Evolutionary conservation across 2,329 filamentous ascomycete species (phyloP).

Genomic region (Capronia epimyces): DNA sequence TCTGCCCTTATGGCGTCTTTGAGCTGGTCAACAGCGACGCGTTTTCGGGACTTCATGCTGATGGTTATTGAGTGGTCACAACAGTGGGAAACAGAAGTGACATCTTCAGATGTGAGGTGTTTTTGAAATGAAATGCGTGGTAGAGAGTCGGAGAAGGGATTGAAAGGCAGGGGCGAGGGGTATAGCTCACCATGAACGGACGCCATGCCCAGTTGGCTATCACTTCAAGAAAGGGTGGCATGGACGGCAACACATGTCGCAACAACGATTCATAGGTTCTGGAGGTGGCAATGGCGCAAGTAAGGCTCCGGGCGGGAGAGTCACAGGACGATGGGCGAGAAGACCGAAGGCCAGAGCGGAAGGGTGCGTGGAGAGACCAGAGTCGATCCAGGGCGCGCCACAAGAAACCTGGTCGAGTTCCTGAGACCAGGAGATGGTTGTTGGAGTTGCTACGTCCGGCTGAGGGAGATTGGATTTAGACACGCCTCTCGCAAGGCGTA

Average conservation of each 20-base stretch:
- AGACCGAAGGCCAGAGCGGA: background rate
- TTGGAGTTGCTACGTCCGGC: background rate
- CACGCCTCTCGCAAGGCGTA: background rate
- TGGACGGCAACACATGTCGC: background rate
- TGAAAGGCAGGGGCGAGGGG: background rate
- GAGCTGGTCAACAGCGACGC: slow-evolving; percentile 12
- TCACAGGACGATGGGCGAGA: background rate
- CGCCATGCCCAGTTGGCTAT: background rate
- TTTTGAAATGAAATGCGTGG: no score
- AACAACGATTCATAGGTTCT: slow-evolving; percentile 1
- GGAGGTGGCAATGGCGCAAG: background rate
- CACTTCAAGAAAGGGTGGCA: background rate
- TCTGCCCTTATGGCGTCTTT: slow-evolving; percentile 8
- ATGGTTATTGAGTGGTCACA: slow-evolving; percentile 8
- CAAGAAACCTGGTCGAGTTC: background rate
- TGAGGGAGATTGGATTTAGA: background rate
- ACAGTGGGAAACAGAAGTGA: background rate
- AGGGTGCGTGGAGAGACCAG: background rate
- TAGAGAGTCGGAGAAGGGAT: no score
- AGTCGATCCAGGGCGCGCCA: background rate
- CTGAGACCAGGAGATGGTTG: background rate
- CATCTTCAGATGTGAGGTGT: background rate
- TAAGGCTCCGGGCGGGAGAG: background rate
- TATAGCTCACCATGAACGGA: background rate
- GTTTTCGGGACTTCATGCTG: slow-evolving; percentile 22